Percentiles rank a stretch among this genome's conserved stretches.
Evolutionary conservation across 2,329 filamentous ascomycete genomes (phyloP).

Genomic region (Tolypocladium album): DNA sequence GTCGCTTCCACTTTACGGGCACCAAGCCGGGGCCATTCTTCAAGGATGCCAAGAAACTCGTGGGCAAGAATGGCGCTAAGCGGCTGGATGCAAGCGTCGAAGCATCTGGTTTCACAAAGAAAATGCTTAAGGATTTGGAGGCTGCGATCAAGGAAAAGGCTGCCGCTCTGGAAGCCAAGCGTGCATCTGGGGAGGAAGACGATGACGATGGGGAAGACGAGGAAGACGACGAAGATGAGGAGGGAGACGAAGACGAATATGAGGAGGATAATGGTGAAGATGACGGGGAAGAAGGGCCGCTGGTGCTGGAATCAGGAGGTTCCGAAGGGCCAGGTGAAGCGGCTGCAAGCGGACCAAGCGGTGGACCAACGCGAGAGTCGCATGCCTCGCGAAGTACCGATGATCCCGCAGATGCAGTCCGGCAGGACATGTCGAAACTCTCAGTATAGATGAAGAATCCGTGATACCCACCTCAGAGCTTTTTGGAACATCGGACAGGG

Average conservation of each 20-base stretch:
- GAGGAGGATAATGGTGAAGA: conserved; percentile 3
- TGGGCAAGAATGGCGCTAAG: conserved; percentile 52
- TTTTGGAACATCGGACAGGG: background rate
- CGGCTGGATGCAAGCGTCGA: conserved; percentile 81
- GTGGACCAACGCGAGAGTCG: background rate
- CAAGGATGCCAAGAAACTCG: conserved; percentile 66
- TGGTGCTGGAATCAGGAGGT: background rate
- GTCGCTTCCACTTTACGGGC: conserved; percentile 78
- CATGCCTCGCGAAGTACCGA: background rate
- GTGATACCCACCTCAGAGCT: conserved; percentile 10
- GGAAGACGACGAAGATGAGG: conserved; percentile 17
- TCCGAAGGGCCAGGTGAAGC: background rate
- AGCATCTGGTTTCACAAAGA: conserved; percentile 91
- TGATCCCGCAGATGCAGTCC: conserved; percentile 6
- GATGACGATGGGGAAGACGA: conserved; percentile 17
- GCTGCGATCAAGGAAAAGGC: conserved; percentile 77
- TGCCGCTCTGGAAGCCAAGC: conserved; percentile 26
- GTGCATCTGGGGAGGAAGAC: conserved; percentile 12
- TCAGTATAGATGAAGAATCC: conserved; percentile 11
- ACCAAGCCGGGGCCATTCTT: conserved; percentile 79
- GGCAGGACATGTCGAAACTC: conserved; percentile 18
- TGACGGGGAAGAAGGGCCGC: conserved; percentile 5
- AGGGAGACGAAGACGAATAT: conserved; percentile 9
- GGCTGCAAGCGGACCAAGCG: background rate
- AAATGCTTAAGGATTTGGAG: conserved; percentile 92